Percentiles rank a stretch among this genome's conserved stretches.
Conservation (phyloP, 345 rosid species). For the Eucalyptus regnans region DNA sequence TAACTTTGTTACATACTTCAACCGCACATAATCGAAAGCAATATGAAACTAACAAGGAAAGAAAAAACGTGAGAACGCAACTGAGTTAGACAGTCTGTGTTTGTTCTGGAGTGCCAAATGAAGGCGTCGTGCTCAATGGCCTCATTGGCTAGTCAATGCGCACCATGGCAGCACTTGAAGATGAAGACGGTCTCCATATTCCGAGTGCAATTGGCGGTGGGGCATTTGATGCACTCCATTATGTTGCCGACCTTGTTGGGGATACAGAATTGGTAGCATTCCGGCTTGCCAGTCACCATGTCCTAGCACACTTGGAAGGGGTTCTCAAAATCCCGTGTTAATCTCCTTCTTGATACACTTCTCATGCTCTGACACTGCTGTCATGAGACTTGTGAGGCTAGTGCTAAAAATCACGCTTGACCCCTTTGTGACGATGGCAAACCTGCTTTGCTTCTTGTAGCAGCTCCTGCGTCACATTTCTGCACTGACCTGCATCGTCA, state of each 20-base stretch:
- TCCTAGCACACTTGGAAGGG: not conserved
- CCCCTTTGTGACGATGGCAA: too few relatives aligned
- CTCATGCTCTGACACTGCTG: not conserved
- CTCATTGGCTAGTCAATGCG: not conserved
- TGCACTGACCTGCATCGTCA: too few relatives aligned
- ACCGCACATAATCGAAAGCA: too few relatives aligned
- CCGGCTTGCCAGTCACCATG: accelerated
- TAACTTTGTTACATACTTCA: too few relatives aligned
- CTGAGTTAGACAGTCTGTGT: too few relatives aligned
- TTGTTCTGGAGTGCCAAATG: too few relatives aligned
- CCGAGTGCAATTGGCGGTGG: not conserved
- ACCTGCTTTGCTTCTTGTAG: too few relatives aligned
- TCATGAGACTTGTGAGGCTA: not conserved
- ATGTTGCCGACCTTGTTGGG: not conserved
- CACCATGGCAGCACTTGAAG: not conserved
- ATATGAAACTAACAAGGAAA: too few relatives aligned
- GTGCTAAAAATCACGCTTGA: too few relatives aligned
- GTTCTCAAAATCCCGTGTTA: not conserved
- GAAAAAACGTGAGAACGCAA: too few relatives aligned
- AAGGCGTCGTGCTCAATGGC: not conserved
- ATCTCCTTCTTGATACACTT: not conserved
- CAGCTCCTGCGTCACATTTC: too few relatives aligned
- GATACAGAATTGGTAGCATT: not conserved
- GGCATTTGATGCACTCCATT: not conserved
- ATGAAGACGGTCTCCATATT: too few relatives aligned